These are phyloP conservation scores for Bolboschoenoplectus hybrid DNA, from an alignment of 202 grass and related monocot species.

Conservation along the genomic window DNA sequence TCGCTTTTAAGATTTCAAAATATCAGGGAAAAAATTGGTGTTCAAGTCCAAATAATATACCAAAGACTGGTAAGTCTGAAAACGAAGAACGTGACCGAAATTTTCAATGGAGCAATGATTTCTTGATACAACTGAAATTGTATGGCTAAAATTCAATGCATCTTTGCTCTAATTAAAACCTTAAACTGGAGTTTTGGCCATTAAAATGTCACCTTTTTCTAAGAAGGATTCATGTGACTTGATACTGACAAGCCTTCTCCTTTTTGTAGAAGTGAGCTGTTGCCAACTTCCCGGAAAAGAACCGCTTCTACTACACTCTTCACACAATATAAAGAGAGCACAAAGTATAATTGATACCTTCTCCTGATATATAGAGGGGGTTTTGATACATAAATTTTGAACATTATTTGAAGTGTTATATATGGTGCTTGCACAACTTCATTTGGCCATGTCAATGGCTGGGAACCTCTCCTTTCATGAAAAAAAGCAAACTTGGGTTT, in stretches of 20 bases:
- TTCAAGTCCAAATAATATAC: neutral
- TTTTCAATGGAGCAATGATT: neutral
- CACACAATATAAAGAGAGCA: conserved; percentile 12
- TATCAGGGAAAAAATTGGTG: neutral
- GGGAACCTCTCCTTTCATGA: conserved; percentile 37
- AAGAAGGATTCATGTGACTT: conserved; percentile 40
- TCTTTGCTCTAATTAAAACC: neutral
- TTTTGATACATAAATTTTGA: conserved; percentile 31
- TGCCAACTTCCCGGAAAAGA: conserved; percentile 34
- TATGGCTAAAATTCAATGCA: conserved; percentile 6
- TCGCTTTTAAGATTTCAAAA: neutral
- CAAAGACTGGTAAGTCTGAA: neutral
- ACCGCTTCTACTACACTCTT: conserved; percentile 2
- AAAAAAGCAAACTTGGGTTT: conserved; percentile 41
- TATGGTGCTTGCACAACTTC: neutral
- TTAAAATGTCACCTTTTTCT: neutral
- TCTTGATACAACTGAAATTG: neutral
- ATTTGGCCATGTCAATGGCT: conserved; percentile 51
- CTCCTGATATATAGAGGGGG: neutral
- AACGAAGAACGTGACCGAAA: neutral
- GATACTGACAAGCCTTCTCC: conserved; percentile 27
- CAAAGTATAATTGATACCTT: neutral
- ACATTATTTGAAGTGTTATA: conserved; percentile 8
- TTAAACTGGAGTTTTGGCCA: neutral
- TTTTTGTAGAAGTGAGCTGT: conserved; percentile 18